These are phyloP conservation scores for Phyllosticta citrichinensis DNA, from an alignment of 2,329 filamentous ascomycete genomes.

Conservation along the genomic window DNA sequence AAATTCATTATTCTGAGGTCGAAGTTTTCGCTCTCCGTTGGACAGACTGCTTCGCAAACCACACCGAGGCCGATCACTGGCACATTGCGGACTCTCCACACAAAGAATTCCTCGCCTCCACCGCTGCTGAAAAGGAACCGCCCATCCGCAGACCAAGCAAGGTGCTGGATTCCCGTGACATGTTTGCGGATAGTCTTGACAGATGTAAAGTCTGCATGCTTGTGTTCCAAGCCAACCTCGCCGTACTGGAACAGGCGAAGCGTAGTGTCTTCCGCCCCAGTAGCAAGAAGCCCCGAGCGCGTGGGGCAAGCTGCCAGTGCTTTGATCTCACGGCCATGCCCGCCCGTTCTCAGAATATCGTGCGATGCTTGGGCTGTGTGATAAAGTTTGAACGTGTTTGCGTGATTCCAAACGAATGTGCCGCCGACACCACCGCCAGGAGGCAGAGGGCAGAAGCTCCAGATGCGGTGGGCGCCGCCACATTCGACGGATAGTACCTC, in stretches of 20 bases:
- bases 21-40: constrained; percentile 39
- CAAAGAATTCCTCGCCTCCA: constrained; percentile 79
- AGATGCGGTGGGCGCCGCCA: constrained; percentile 74
- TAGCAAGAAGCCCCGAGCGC: constrained; percentile 43
- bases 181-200: constrained; percentile 64
- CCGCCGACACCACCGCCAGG: constrained; percentile 26
- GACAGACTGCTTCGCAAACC: constrained; percentile 41
- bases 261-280: constrained; percentile 60
- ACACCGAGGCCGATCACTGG: constrained; percentile 45
- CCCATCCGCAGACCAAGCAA: constrained; percentile 61
- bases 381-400: constrained; percentile 43
- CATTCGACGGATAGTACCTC: constrained; percentile 68
- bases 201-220: constrained; percentile 30
- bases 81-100: constrained; percentile 59
- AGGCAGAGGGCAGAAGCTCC: constrained; percentile 43
- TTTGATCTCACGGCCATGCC: constrained; percentile 82
- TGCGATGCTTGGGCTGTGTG: constrained; percentile 33
- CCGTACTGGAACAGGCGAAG: constrained; percentile 60
- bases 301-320: constrained; percentile 39
- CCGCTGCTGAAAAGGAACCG: constrained; percentile 73
- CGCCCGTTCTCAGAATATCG: constrained; percentile 52
- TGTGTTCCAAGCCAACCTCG: background rate
- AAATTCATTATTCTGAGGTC: constrained; percentile 80
- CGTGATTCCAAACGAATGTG: constrained; percentile 66
- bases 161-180: constrained; percentile 69